Base-by-base conservation (phyloP, 352 stramenopile species). In the Phytopythium vexans region DNA sequence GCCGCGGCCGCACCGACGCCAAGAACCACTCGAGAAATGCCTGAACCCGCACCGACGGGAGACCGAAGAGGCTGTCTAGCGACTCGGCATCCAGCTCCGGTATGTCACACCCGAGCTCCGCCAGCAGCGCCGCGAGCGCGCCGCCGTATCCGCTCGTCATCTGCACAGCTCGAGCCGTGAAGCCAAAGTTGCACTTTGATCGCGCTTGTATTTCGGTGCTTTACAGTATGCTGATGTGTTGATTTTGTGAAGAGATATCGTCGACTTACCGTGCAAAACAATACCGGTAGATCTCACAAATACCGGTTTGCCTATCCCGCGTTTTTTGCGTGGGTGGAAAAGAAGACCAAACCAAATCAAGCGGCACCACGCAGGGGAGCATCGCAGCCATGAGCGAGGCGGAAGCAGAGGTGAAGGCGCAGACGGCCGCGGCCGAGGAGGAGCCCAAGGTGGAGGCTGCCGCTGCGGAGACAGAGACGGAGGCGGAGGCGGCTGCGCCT, bases 11-110 rank as follows among this genome's bases (percentile, higher is more conserved):
- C 41, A 74, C 42, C 14, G 53, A 53, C 52, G 63, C 44, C 38
- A 74, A 11, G 35, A 79, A 74, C 70, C 70, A 79, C 41, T 74
- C 66, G 34, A 79, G 58, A 54, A 76, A 76, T 43, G 63, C 70
- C 60, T 76, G 70, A 12, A 79, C 48, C 27, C 70, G 70, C 51
- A 76, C 41, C 2, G 70, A 79, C 16, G 70, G 70, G 7, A 79
- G 49, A 32, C 56, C 66, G 21, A 76, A 76, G 7, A 79, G 60
- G 46, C 52, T 56, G 47, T 74, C 70, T 27, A 76, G 68, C 44
- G 55, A 53, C 33, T 78, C 69, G 6, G 56, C 41, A 15, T 56
- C 60, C 10, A 78, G 49, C 12, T 50, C 44, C 44, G 16, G 21
- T 14, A 33, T 11, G 35, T 74, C 68, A 50, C 68, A 78, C 11